Evolutionary conservation across 2,329 filamentous ascomycete species (phyloP), one percentile per base, ranked within the genome.

Genomic region (Aspergillus unguis): DNA sequence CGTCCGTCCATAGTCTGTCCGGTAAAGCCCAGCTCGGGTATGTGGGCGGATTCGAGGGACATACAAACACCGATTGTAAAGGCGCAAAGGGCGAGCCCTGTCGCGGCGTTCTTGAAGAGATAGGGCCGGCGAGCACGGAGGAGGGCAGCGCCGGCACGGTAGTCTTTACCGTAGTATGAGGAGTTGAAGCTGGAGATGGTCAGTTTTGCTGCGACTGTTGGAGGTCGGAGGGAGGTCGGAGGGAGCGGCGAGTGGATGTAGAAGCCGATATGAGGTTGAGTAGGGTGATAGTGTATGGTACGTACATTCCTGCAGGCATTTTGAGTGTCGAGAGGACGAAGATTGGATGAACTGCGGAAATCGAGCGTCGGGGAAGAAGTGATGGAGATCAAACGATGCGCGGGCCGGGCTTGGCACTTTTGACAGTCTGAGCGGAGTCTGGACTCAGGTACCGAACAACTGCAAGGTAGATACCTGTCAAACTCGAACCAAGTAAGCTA

Each of bases 91-190:
- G 79, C 83, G n/a, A 88, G 67, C 17, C 94, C 94, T 1, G 91
- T 90, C 55, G 92, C 65, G 28, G 87, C 81, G 74, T 99, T 99
- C 78, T 88, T 95, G 73, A 96, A 76, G 37, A 99, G 81, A 72
- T 95, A 99, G 45, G 94, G 94, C 63, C 90, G 85, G 64, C 95
- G 86, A 51, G 94, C 92, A 68, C 94, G 89, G 70, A 96, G 86
- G 59, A 99, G 85, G 51, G 95, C 89, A 44, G 91, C 86, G 56
- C 89, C 88, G 73, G 95, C 91, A 60, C 88, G 86, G 76, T 88
- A 88, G 67, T 88, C 82, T 69, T 86, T 85, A 75, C 96, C 89
- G 80, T 97, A 99, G 81, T 99, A 99, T 60, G 90, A 91, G 31
- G 86, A 88, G 66, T 85, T 85, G 67, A 85, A 75, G 56, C 81